Evolutionary conservation across 371 early-diverging fungal species (phyloP).

Genomic region (Zopfochytrium polystomum): DNA sequence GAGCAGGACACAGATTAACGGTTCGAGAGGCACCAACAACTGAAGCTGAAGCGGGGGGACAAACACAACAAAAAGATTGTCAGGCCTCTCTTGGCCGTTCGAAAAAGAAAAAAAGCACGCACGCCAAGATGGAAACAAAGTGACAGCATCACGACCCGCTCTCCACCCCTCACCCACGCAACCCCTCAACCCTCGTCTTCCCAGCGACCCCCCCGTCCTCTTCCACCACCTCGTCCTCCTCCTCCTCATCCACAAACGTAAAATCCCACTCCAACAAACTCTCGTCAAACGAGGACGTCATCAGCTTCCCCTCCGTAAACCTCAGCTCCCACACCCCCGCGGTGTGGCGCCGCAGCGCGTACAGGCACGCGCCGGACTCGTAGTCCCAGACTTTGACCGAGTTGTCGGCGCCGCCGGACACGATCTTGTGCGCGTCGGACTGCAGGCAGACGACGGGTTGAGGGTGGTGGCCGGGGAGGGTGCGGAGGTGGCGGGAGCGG

Average conservation of each 20-base stretch:
- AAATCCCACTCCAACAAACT: slow-evolving; percentile 45
- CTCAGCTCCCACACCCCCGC: slow-evolving; percentile 42
- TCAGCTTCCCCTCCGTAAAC: slow-evolving; percentile 32
- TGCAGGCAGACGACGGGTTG: slow-evolving; percentile 36
- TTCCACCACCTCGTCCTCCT: slow-evolving; percentile 8
- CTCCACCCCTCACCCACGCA: too few species aligned
- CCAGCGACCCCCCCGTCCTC: too few species aligned
- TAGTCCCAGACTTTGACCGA: slow-evolving; percentile 36
- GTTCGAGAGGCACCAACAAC: too few species aligned
- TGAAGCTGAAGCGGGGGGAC: too few species aligned
- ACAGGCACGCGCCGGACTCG: slow-evolving; percentile 25
- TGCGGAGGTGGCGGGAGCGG: neutral
- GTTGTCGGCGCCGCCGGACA: slow-evolving; percentile 40
- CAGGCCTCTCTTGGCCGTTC: too few species aligned
- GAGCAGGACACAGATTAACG: too few species aligned
- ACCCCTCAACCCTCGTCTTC: too few species aligned
- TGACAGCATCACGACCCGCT: too few species aligned
- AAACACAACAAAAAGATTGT: too few species aligned
- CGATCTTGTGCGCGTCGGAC: slow-evolving; percentile 29
- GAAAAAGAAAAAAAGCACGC: too few species aligned
- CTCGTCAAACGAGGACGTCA: slow-evolving; percentile 45
- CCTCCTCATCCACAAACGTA: slow-evolving; percentile 16
- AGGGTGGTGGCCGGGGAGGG: slow-evolving; percentile 29
- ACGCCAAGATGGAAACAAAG: too few species aligned
- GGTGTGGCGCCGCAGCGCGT: slow-evolving; percentile 36